Evolutionary conservation across 257 asterid species (phyloP).

Genomic region (Nicotiana tabacum): DNA sequence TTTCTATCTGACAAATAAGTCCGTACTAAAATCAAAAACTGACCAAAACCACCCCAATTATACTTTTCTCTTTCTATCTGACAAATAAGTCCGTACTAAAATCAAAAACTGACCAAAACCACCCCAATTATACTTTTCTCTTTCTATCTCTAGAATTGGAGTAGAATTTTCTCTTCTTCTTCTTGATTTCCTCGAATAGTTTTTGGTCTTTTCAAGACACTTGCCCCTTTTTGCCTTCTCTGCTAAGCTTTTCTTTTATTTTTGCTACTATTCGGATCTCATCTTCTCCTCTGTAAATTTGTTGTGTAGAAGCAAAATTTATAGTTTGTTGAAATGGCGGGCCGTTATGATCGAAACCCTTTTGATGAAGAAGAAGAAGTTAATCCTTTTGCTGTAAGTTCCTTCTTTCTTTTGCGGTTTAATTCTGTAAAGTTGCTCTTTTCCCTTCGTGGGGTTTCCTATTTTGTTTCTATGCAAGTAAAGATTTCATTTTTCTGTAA

Average conservation of each 20-base stretch:
- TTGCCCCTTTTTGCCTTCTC: not conserved
- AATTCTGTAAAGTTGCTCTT: not conserved
- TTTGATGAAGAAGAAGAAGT: slow-evolving; percentile 23
- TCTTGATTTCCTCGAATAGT: too few relatives aligned
- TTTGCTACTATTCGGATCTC: slow-evolving; percentile 2
- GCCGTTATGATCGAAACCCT: slow-evolving; percentile 16
- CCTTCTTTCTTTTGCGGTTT: not conserved
- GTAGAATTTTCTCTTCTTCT: too few relatives aligned
- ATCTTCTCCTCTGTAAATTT: not conserved
- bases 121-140: too few relatives aligned
- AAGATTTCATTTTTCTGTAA: too few relatives aligned
- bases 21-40: too few relatives aligned
- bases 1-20: too few relatives aligned
- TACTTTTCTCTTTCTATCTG: too few relatives aligned
- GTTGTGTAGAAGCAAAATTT: not conserved
- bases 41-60: too few relatives aligned
- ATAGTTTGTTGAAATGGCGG: not conserved
- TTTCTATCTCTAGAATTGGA: too few relatives aligned
- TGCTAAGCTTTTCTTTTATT: not conserved
- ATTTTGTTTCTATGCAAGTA: not conserved
- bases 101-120: too few relatives aligned
- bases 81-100: too few relatives aligned
- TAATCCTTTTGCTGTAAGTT: slow-evolving; percentile 21
- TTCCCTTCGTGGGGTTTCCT: not conserved
- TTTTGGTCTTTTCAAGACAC: not conserved